These are phyloP conservation scores for Lolium perenne DNA, from an alignment of 176 grass and related monocot species.

Conservation along the genomic window DNA sequence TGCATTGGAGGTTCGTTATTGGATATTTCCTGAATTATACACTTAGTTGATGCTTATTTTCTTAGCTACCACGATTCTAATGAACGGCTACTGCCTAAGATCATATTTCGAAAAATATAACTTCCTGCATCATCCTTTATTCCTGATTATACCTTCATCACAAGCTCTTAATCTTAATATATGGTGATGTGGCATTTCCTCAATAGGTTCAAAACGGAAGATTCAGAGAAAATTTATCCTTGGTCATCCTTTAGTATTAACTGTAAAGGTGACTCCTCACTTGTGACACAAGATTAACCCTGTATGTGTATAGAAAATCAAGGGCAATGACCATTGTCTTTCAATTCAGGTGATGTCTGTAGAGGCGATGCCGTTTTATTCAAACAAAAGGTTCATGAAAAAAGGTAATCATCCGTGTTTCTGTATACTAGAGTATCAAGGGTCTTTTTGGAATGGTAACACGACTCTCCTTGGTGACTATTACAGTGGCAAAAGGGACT, in stretches of 20 bases:
- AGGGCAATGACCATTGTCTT: constrained; percentile 14
- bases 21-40: constrained; percentile 22
- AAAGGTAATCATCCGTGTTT: constrained; percentile 32
- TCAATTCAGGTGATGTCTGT: constrained; percentile 74
- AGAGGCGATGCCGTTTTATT: constrained; percentile 65
- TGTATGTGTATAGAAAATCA: not conserved
- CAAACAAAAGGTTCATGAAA: constrained; percentile 70
- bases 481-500: constrained; percentile 52
- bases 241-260: constrained; percentile 68
- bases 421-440: constrained; percentile 1
- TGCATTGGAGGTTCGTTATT: constrained; percentile 64
- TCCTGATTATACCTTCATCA: constrained; percentile 8
- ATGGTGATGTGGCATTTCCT: not conserved
- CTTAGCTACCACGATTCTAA: not conserved
- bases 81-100: not conserved
- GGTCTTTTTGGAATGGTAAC: constrained; percentile 5
- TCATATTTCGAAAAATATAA: not conserved
- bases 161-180: constrained; percentile 21
- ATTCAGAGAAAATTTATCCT: constrained; percentile 69
- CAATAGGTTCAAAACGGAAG: constrained; percentile 58
- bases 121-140: not conserved
- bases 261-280: constrained; percentile 59
- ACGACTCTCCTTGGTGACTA: not conserved
- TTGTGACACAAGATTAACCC: not conserved
- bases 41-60: not conserved